Evolutionary conservation across 768 basidiomycete species (phyloP).

Genomic region (Lentinula aciculospora): DNA sequence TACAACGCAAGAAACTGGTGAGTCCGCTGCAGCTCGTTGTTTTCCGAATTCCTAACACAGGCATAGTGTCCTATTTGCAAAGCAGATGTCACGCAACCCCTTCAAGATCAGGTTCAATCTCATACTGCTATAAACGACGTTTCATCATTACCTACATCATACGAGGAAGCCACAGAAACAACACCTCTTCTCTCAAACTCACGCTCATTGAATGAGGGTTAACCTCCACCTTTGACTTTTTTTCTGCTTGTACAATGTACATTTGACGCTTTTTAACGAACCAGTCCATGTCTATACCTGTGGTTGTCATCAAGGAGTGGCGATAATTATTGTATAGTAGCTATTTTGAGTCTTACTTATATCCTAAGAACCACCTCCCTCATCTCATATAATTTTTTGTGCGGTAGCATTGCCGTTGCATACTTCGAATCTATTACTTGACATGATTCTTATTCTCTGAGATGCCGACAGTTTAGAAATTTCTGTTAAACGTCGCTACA

Average conservation of each 20-base stretch:
- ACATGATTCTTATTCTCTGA: no score
- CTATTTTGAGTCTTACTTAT: no score
- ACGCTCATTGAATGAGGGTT: background rate
- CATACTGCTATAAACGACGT: background rate
- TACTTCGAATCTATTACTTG: no score
- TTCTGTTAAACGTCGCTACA: no score
- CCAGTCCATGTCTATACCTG: background rate
- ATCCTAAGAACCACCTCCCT: no score
- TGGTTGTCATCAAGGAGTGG: background rate
- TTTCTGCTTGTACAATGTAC: background rate
- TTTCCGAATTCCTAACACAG: slow-evolving; percentile 9
- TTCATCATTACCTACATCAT: background rate
- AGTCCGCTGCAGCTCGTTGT: slow-evolving; percentile 22
- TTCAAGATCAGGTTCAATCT: slow-evolving; percentile 18
- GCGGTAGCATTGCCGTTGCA: background rate
- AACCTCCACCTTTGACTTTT: background rate
- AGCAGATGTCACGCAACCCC: slow-evolving; percentile 75
- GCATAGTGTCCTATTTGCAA: slow-evolving; percentile 87
- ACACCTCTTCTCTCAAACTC: slow-evolving; percentile 9
- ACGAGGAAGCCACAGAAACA: slow-evolving; percentile 1
- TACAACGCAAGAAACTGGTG: slow-evolving; percentile 89
- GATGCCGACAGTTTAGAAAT: background rate
- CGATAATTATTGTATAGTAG: background rate
- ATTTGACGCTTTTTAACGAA: background rate
- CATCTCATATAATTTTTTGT: background rate